phyloP scores from a whole-genome alignment of 164 flowering plant genomes.

The Magnolia officinalis region DNA sequence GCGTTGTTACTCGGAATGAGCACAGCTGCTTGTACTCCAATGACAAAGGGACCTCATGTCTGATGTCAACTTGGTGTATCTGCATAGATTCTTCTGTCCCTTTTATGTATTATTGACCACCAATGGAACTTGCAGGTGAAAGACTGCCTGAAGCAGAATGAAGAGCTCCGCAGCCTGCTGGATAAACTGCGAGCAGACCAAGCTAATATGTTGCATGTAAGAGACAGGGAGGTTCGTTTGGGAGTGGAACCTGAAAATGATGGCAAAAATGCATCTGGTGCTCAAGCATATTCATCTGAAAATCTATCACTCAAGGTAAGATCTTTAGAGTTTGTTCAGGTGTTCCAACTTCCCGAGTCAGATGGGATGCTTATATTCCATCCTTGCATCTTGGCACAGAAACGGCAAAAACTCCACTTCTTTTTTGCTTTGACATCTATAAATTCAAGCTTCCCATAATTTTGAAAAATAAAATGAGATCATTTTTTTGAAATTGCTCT shows the following conservation, averaged over 20 bases:
- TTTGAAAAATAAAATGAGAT: too few species aligned
- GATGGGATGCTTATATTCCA: too few species aligned
- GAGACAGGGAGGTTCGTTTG: conserved; percentile 16
- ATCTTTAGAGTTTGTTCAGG: background rate
- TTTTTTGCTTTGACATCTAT: too few species aligned
- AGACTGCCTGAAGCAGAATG: conserved; percentile 80
- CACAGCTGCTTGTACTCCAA: background rate
- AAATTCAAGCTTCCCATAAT: too few species aligned
- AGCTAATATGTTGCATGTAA: conserved; percentile 25
- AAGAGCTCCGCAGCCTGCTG: conserved; percentile 65
- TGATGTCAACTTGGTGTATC: background rate
- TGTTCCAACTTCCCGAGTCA: too few species aligned
- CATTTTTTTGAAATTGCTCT: too few species aligned
- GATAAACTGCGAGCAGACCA: conserved; percentile 72
- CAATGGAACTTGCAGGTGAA: conserved; percentile 51
- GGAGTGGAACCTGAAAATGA: conserved; percentile 19
- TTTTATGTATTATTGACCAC: background rate
- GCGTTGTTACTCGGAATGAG: background rate
- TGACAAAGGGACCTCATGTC: background rate
- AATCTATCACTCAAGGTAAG: conserved; percentile 58
- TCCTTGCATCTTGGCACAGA: too few species aligned
- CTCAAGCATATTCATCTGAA: conserved; percentile 37
- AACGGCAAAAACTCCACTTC: too few species aligned
- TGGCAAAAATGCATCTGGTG: conserved; percentile 11
- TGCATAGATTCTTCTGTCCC: background rate